Conservation (phyloP, 352 stramenopile genomes). For the Globisporangium splendens region DNA sequence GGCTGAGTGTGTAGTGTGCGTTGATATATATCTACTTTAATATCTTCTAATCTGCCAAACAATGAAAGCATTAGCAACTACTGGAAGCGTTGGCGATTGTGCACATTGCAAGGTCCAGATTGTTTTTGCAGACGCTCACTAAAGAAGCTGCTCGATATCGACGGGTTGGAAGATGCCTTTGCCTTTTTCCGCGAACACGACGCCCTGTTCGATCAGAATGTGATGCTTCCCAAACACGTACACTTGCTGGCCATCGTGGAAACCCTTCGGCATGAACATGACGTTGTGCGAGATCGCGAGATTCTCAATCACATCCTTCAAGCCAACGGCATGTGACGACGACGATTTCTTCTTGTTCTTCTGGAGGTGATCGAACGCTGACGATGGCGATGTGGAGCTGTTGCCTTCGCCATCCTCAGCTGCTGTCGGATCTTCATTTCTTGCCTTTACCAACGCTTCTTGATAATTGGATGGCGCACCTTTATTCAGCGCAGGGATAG, state of each 20-base stretch:
- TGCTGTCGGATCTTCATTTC: conserved; percentile 13
- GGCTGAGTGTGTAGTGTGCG: too few relatives aligned
- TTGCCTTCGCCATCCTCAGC: conserved; percentile 13
- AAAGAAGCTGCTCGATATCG: conserved; percentile 72
- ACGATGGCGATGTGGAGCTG: conserved; percentile 2
- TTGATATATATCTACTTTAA: too few relatives aligned
- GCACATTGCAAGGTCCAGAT: too few relatives aligned
- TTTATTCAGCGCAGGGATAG: conserved; percentile 50
- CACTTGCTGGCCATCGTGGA: conserved; percentile 75
- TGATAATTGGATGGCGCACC: conserved; percentile 63
- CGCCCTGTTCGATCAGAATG: conserved; percentile 83
- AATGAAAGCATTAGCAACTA: too few relatives aligned
- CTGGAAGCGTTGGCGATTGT: too few relatives aligned
- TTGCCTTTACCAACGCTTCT: conserved; percentile 61
- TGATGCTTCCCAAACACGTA: conserved; percentile 78
- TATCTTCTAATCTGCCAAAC: too few relatives aligned
- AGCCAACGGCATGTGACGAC: conserved; percentile 39
- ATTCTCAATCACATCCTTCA: conserved; percentile 85
- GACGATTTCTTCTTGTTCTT: conserved; percentile 11
- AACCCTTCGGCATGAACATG: conserved; percentile 75
- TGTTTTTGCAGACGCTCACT: not conserved
- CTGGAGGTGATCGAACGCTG: not conserved
- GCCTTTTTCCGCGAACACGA: conserved; percentile 64
- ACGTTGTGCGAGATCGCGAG: conserved; percentile 76
- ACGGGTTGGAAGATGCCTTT: conserved; percentile 73